Evolutionary conservation across 2,329 filamentous ascomycete species (phyloP).

Genomic region (Fusarium sp.): DNA sequence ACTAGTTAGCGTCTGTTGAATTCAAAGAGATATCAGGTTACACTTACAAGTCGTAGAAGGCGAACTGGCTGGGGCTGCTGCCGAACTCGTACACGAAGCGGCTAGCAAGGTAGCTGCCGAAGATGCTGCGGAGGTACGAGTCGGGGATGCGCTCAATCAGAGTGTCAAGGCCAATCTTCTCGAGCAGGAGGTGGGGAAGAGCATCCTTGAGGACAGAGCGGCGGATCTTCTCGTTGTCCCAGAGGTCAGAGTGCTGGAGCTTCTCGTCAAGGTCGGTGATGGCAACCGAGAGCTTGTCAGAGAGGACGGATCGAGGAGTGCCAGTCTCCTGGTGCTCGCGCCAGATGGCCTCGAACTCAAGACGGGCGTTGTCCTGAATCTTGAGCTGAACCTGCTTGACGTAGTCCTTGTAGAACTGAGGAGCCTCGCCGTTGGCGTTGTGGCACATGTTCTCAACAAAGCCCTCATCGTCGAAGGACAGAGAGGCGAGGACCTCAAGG

Average conservation of each 20-base stretch:
- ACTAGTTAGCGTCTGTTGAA: constrained; percentile 47
- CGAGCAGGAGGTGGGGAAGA: constrained; percentile 83
- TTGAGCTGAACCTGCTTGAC: constrained; percentile 91
- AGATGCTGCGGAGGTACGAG: constrained; percentile 92
- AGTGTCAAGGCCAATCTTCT: constrained; percentile 91
- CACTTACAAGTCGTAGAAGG: constrained; percentile 97
- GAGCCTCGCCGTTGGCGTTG: constrained; percentile 76
- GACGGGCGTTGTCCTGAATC: constrained; percentile 89
- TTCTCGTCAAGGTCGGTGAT: constrained; percentile 99
- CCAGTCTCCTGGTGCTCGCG: constrained; percentile 89
- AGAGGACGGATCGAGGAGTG: constrained; percentile 84
- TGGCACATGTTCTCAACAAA: constrained; percentile 97
- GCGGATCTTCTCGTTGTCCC: constrained; percentile 84
- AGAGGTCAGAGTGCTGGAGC: constrained; percentile 91
- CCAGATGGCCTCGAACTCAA: constrained; percentile 99
- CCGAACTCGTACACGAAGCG: constrained; percentile 98
- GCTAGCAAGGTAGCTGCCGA: constrained; percentile 93
- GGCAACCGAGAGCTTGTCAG: constrained; percentile 88
- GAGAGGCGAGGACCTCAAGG: constrained; percentile 91
- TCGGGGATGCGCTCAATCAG: constrained; percentile 91
- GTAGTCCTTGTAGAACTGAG: constrained; percentile 93
- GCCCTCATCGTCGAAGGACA: constrained; percentile 90
- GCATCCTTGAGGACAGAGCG: constrained; percentile 85
- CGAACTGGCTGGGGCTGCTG: constrained; percentile 92
- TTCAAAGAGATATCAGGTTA: background rate